A percentile compares a stretch with the other conserved stretches of the same genome.
These are phyloP conservation scores for Calonectria leucothoes DNA, from an alignment of 2,329 filamentous ascomycete genomes.

Conservation along the genomic window DNA sequence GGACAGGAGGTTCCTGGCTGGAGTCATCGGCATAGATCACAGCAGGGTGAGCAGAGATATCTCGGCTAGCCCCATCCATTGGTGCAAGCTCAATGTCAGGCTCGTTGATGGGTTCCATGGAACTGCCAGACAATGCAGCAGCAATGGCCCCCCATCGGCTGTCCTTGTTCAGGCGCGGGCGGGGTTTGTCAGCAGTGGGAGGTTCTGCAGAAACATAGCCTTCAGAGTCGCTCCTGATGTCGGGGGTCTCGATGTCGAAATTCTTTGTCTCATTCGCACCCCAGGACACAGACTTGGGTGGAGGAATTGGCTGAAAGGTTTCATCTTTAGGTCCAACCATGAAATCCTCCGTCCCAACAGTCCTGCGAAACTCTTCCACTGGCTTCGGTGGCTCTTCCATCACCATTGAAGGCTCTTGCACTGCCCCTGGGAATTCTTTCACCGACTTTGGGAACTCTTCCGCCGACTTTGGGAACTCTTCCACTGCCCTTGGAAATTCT, in stretches of 20 bases:
- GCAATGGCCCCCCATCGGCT: conserved; percentile 65
- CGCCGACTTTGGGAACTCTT: too few species aligned
- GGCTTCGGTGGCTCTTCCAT: background rate
- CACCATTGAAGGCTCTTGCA: background rate
- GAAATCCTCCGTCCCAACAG: conserved; percentile 43
- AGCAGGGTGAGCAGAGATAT: conserved; percentile 32
- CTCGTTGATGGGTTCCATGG: conserved; percentile 50
- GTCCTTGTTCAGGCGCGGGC: conserved; percentile 52
- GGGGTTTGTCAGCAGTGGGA: conserved; percentile 42
- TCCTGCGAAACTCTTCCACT: background rate
- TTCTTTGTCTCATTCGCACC: conserved; percentile 73
- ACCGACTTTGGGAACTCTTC: conserved; percentile 24
- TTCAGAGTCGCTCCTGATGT: conserved; percentile 50
- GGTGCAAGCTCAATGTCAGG: conserved; percentile 38
- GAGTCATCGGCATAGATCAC: conserved; percentile 51
- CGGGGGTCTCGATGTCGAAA: conserved; percentile 71
- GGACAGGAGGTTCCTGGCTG: conserved; percentile 59
- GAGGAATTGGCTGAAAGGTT: conserved; percentile 45
- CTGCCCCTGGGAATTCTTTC: conserved; percentile 24
- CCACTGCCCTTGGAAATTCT: conserved; percentile 14
- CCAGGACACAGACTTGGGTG: conserved; percentile 72
- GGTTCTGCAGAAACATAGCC: conserved; percentile 39
- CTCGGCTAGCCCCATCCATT: conserved; percentile 28
- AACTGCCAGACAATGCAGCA: conserved; percentile 59
- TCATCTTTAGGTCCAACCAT: conserved; percentile 56